These are phyloP conservation scores for Hamigera avellanea DNA, from an alignment of 495 filamentous ascomycete species.

Conservation along the genomic window DNA sequence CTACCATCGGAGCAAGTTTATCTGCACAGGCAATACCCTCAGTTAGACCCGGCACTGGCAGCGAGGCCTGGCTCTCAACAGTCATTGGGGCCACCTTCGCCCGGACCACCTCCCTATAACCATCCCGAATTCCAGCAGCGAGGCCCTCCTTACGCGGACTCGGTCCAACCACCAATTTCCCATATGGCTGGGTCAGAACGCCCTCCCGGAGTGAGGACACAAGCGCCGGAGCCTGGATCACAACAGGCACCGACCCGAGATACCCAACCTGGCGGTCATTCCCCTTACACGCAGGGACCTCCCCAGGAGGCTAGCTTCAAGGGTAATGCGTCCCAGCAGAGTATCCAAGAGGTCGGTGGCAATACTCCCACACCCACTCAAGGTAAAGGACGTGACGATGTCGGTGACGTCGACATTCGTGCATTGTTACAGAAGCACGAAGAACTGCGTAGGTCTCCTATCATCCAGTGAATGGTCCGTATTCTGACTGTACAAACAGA, in stretches of 20 bases:
- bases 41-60: background rate
- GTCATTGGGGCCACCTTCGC: background rate
- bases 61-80: background rate
- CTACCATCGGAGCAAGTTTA: background rate
- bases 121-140: background rate
- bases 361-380: background rate
- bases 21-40: background rate
- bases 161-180: too few species aligned
- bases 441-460: background rate
- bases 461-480: background rate
- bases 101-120: background rate
- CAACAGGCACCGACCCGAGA: background rate
- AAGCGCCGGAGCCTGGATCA: background rate
- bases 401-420: background rate
- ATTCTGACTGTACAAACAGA: conserved; percentile 35
- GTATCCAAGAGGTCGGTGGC: background rate
- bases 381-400: background rate
- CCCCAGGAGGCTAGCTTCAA: background rate
- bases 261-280: background rate
- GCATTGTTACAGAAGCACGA: conserved; percentile 1
- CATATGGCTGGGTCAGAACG: background rate
- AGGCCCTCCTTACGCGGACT: background rate
- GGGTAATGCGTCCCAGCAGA: conserved; percentile 1
- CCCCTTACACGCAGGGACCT: background rate
- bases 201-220: background rate